phyloP scores from a whole-genome alignment of 495 filamentous ascomycete genomes.

The Aspergillus kassunensis region DNA sequence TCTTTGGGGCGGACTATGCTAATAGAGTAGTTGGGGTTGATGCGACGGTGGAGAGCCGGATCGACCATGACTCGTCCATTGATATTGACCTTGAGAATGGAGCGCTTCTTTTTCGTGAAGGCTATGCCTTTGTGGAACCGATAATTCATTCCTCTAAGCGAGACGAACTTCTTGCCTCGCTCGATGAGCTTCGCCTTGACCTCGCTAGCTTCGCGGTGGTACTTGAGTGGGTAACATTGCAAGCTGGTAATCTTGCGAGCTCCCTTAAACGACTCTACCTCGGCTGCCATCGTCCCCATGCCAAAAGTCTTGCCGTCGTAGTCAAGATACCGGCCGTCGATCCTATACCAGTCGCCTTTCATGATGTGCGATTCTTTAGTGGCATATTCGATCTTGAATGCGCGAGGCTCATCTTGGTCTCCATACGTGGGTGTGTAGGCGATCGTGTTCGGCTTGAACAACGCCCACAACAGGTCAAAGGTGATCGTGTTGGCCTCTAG shows the following conservation, averaged over 20 bases:
- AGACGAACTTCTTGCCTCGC: slow-evolving; percentile 81
- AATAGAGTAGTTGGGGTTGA: slow-evolving; percentile 86
- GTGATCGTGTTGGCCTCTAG: slow-evolving; percentile 83
- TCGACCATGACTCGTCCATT: slow-evolving; percentile 93
- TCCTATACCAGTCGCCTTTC: slow-evolving; percentile 72
- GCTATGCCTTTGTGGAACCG: slow-evolving; percentile 76
- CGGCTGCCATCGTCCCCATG: slow-evolving; percentile 64
- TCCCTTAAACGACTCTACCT: slow-evolving; percentile 78
- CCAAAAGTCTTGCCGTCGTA: slow-evolving; percentile 77
- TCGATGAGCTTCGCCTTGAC: slow-evolving; percentile 67
- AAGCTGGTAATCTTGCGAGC: slow-evolving; percentile 78
- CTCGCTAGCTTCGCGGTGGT: slow-evolving; percentile 69
- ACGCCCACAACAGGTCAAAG: slow-evolving; percentile 84
- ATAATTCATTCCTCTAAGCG: slow-evolving; percentile 78
- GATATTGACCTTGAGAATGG: slow-evolving; percentile 79
- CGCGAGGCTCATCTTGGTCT: slow-evolving; percentile 72
- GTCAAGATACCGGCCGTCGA: slow-evolving; percentile 82
- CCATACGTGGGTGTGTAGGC: slow-evolving; percentile 80
- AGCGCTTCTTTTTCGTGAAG: slow-evolving; percentile 77
- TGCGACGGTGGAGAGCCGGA: slow-evolving; percentile 76
- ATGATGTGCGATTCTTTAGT: slow-evolving; percentile 68
- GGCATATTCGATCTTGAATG: slow-evolving; percentile 85
- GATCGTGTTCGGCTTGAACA: slow-evolving; percentile 88
- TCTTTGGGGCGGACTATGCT: slow-evolving; percentile 75
- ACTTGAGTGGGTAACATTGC: slow-evolving; percentile 73